Conservation (phyloP, 805 yeast species). For the Nakazawaea anatomiae region DNA sequence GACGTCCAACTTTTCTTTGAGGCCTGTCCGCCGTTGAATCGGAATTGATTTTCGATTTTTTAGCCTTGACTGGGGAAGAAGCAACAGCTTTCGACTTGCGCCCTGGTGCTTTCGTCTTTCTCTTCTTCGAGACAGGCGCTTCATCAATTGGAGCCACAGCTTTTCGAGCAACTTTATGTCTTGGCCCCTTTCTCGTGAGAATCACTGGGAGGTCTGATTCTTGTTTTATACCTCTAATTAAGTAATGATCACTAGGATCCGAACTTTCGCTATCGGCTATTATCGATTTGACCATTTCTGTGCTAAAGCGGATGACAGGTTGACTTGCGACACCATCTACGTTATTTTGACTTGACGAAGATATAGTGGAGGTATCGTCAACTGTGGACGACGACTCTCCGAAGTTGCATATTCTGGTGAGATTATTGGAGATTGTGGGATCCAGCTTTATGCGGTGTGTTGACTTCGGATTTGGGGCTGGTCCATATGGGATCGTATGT, state of each 20-base stretch:
- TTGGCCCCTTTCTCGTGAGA: neutral
- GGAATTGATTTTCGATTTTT: neutral
- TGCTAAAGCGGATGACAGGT: neutral
- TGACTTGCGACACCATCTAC: constrained; percentile 11
- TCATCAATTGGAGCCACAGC: neutral
- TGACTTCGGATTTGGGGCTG: neutral
- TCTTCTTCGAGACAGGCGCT: neutral
- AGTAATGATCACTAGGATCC: neutral
- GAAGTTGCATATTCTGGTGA: neutral
- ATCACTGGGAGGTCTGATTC: neutral
- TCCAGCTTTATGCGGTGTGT: neutral
- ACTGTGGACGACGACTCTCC: neutral
- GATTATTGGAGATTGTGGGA: neutral
- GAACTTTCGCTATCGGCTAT: neutral
- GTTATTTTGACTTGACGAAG: neutral
- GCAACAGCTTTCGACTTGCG: neutral
- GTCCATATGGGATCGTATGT: neutral
- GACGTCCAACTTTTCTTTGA: constrained; percentile 11
- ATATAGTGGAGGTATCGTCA: neutral
- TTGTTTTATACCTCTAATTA: neutral
- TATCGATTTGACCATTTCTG: neutral
- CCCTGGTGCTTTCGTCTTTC: neutral
- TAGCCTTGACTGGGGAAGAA: neutral
- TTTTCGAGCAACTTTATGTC: neutral
- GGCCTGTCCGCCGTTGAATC: constrained; percentile 12